Evolutionary conservation across 768 basidiomycete species (phyloP).

Genomic region (Leccinum fibrillosum): DNA sequence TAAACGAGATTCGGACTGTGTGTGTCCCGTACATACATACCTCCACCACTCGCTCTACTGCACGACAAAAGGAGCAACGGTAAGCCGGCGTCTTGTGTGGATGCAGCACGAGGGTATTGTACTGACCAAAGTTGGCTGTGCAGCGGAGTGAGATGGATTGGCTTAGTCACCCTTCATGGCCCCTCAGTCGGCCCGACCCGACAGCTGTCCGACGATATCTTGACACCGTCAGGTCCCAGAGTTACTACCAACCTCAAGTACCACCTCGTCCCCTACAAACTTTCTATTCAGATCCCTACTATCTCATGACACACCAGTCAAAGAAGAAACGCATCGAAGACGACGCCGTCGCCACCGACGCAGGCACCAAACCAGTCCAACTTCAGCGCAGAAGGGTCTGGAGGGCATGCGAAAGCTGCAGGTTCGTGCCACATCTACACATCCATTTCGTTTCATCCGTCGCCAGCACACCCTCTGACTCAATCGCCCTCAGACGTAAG

Average conservation of each 20-base stretch:
- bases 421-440: conserved; percentile 44
- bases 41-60: conserved; percentile 11
- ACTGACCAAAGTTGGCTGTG: conserved; percentile 26
- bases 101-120: conserved; percentile 11
- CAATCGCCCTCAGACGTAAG: conserved; percentile 58
- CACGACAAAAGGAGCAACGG: conserved; percentile 9
- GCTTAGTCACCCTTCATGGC: conserved; percentile 31
- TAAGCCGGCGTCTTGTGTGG: conserved; percentile 18
- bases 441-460: conserved; percentile 6
- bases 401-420: conserved; percentile 88
- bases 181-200: conserved; percentile 35
- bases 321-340: conserved; percentile 82
- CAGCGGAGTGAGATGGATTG: conserved; percentile 23
- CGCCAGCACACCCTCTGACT: conserved; percentile 16
- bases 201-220: conserved; percentile 34
- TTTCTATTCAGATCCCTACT: conserved; percentile 42
- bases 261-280: conserved; percentile 19
- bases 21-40: conserved; percentile 14
- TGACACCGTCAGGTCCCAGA: conserved; percentile 18
- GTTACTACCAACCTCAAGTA: conserved; percentile 19
- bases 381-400: conserved; percentile 79
- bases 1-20: conserved; percentile 9
- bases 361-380: conserved; percentile 67
- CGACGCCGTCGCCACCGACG: conserved; percentile 45
- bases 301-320: conserved; percentile 49